These are phyloP conservation scores for Populus tremula DNA, from an alignment of 345 rosid genomes.

Conservation along the genomic window DNA sequence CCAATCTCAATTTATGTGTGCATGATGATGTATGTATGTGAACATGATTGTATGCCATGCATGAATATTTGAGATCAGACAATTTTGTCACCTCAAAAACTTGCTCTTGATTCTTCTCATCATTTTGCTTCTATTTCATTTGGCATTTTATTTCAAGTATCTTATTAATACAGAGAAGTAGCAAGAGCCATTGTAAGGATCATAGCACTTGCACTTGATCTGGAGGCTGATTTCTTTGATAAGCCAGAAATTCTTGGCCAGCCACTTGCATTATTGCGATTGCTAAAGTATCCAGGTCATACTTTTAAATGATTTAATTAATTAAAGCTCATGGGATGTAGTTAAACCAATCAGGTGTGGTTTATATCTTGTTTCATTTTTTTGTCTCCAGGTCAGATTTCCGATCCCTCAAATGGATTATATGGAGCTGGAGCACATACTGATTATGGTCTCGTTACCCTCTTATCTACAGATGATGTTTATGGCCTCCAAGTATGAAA, in stretches of 20 bases:
- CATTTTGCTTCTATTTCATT: too few species aligned
- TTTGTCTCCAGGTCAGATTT: conserved; percentile 39
- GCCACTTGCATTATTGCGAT: conserved; percentile 63
- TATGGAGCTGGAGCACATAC: conserved; percentile 77
- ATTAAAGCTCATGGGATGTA: background rate
- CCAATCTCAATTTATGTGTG: too few species aligned
- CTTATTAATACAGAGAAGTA: conserved; percentile 45
- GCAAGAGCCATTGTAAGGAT: conserved; percentile 55
- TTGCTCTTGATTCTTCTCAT: too few species aligned
- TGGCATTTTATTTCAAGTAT: too few species aligned
- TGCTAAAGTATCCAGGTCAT: conserved; percentile 70
- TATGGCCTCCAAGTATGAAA: conserved; percentile 66
- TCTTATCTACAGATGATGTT: conserved; percentile 68
- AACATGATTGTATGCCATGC: too few species aligned
- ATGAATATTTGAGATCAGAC: too few species aligned
- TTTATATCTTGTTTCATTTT: background rate
- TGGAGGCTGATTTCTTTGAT: conserved; percentile 68
- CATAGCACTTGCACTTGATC: conserved; percentile 72
- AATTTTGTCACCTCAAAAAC: too few species aligned
- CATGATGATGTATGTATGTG: too few species aligned
- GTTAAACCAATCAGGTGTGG: background rate
- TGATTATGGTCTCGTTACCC: conserved; percentile 77
- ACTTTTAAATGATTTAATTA: background rate
- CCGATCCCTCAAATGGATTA: conserved; percentile 64
- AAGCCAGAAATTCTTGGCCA: conserved; percentile 70